Percentiles rank a stretch among this genome's conserved stretches.
These are phyloP conservation scores for Rhododendron kiyosumense DNA, from an alignment of 148 eudicot genomes.

Conservation along the genomic window DNA sequence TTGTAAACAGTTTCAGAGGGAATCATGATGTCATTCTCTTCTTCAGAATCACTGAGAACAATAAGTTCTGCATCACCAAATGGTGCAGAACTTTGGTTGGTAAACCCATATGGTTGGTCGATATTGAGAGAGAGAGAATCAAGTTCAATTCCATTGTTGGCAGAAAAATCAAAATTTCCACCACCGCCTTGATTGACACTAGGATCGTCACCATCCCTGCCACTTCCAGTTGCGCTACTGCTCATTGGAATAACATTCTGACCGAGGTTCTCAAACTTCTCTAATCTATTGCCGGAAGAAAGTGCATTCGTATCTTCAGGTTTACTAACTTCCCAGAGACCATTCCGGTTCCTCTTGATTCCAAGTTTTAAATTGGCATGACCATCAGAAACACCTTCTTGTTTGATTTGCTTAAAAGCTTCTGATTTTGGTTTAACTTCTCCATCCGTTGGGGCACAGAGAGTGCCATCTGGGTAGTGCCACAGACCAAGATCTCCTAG, in stretches of 20 bases:
- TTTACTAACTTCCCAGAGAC: constrained; percentile 64
- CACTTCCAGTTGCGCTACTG: constrained; percentile 65
- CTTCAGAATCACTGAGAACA: constrained; percentile 81
- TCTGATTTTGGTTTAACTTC: constrained; percentile 39
- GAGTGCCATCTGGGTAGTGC: constrained; percentile 64
- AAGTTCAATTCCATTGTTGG: constrained; percentile 44
- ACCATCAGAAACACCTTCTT: constrained; percentile 35
- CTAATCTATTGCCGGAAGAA: constrained; percentile 42
- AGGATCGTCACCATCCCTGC: constrained; percentile 49
- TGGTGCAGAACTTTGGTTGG: constrained; percentile 30
- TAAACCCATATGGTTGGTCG: constrained; percentile 32
- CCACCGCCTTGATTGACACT: constrained; percentile 60
- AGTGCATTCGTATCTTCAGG: constrained; percentile 30
- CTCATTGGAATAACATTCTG: constrained; percentile 51
- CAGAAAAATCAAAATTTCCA: constrained; percentile 37
- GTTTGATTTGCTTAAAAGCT: constrained; percentile 39
- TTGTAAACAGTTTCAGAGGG: constrained; percentile 21
- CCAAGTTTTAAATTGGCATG: constrained; percentile 50
- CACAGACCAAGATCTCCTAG: constrained; percentile 54
- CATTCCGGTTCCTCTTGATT: constrained; percentile 57
- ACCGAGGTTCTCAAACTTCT: constrained; percentile 26
- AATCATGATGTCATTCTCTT: constrained; percentile 37
- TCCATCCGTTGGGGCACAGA: constrained; percentile 31
- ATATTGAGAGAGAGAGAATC: constrained; percentile 47
- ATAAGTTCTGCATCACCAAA: constrained; percentile 43